Percentiles rank a stretch among this genome's conserved stretches.
These are phyloP conservation scores for Takashimella koratensis DNA, from an alignment of 1,284 basidiomycete genomes.

Conservation along the genomic window DNA sequence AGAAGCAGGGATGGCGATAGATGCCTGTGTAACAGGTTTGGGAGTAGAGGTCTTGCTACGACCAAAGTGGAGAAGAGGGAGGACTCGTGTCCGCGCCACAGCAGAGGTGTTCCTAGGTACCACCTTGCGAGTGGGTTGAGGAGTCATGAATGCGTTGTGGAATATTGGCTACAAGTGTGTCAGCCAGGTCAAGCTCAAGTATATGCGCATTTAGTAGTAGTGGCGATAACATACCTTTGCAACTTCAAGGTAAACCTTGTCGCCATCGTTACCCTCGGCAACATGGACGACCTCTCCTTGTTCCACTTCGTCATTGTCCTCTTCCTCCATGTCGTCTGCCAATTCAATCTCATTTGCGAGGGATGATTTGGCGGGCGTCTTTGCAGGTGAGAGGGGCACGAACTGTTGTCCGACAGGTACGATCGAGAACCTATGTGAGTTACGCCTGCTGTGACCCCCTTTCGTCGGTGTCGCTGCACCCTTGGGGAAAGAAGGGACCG, in stretches of 20 bases:
- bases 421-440: constrained; percentile 37
- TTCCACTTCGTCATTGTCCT: background rate
- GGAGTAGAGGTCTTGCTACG: no score
- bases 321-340: constrained; percentile 10
- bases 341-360: constrained; percentile 1
- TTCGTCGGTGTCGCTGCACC: constrained; percentile 3
- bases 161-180: constrained; percentile 20
- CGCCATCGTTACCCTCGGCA: constrained; percentile 37
- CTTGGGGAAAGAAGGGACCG: constrained; percentile 2
- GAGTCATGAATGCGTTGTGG: constrained; percentile 32
- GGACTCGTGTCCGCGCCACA: constrained; percentile 25
- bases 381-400: constrained; percentile 34
- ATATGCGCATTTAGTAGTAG: background rate
- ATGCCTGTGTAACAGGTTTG: no score
- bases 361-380: constrained; percentile 5
- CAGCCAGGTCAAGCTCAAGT: background rate
- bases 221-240: background rate
- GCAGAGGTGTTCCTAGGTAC: constrained; percentile 28
- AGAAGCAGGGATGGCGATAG: no score
- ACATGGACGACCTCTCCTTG: constrained; percentile 24
- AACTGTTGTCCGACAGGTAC: constrained; percentile 40
- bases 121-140: constrained; percentile 23
- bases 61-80: constrained; percentile 2
- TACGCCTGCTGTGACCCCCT: constrained; percentile 9
- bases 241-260: constrained; percentile 39